phyloP scores from a whole-genome alignment of 164 flowering plant species.

The Tinospora cordifolia region DNA sequence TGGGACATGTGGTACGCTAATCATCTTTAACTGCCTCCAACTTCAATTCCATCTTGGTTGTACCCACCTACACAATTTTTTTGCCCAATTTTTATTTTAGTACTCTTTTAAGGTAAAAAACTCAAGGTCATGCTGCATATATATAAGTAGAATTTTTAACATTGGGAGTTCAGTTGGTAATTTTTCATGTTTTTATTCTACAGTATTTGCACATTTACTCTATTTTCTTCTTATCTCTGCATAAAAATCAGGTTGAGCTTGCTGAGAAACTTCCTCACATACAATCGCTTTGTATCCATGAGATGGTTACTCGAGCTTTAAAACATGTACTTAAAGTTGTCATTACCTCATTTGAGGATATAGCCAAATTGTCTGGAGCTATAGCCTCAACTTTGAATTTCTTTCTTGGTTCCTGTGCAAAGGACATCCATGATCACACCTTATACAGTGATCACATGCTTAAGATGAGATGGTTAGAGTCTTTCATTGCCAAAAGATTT shows the following conservation, averaged over 20 bases:
- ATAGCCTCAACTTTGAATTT: constrained; percentile 68
- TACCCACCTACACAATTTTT: background rate
- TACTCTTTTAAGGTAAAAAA: background rate
- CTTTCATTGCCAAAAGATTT: constrained; percentile 49
- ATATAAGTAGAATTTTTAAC: too few species aligned
- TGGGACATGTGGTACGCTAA: constrained; percentile 80
- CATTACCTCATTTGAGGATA: constrained; percentile 45
- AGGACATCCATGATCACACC: constrained; percentile 24
- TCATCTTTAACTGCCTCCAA: background rate
- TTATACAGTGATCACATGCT: constrained; percentile 32
- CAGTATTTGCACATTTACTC: background rate
- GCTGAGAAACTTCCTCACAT: constrained; percentile 91
- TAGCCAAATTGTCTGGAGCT: constrained; percentile 44
- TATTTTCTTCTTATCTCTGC: constrained; percentile 8
- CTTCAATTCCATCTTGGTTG: background rate
- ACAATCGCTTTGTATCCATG: constrained; percentile 88
- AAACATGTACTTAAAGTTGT: constrained; percentile 69
- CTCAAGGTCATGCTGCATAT: background rate
- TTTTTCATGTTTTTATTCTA: background rate
- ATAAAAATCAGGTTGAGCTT: constrained; percentile 58
- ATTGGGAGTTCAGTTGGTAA: background rate
- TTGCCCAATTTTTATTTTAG: background rate
- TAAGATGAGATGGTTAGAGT: constrained; percentile 52
- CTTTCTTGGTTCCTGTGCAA: constrained; percentile 44
- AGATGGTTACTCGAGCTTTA: constrained; percentile 93